These are phyloP conservation scores for Candida sanyaensis DNA, from an alignment of 1,139 yeast genomes.

Conservation along the genomic window DNA sequence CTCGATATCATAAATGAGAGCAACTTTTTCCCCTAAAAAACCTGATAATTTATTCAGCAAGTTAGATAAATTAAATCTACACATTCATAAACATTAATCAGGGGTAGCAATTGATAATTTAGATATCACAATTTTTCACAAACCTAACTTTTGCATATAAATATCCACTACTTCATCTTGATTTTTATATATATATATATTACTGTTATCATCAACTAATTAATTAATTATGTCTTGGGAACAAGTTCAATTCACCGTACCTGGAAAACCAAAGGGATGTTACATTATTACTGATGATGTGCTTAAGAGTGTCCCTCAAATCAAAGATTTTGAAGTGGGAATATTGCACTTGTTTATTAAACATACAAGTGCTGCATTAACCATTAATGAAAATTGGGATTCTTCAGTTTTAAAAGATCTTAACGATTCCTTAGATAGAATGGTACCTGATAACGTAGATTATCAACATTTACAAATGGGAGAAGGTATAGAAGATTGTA, in stretches of 20 bases:
- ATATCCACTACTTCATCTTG: no score
- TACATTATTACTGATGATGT: conserved; percentile 74
- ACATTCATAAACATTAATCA: no score
- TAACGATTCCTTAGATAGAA: conserved; percentile 59
- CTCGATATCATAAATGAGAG: no score
- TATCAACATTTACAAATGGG: conserved; percentile 57
- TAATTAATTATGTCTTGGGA: conserved; percentile 38
- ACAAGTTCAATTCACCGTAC: conserved; percentile 56
- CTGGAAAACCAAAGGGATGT: conserved; percentile 65
- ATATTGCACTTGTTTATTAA: conserved; percentile 66
- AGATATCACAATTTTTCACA: no score
- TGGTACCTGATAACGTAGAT: conserved; percentile 70
- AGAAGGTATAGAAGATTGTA: conserved; percentile 85
- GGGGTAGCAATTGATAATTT: no score
- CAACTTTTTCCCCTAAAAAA: no score
- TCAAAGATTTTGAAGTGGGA: conserved; percentile 63
- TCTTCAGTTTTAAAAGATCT: conserved; percentile 74
- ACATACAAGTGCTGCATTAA: conserved; percentile 78
- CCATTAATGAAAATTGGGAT: conserved; percentile 79
- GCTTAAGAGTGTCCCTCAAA: conserved; percentile 54
- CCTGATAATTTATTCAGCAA: no score
- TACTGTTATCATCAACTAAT: not conserved
- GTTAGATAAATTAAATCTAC: no score
- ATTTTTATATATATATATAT: no score
- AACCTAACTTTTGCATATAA: no score